Conservation (phyloP, 73 alveolate genomes). For the Paraurostyla sp. region DNA sequence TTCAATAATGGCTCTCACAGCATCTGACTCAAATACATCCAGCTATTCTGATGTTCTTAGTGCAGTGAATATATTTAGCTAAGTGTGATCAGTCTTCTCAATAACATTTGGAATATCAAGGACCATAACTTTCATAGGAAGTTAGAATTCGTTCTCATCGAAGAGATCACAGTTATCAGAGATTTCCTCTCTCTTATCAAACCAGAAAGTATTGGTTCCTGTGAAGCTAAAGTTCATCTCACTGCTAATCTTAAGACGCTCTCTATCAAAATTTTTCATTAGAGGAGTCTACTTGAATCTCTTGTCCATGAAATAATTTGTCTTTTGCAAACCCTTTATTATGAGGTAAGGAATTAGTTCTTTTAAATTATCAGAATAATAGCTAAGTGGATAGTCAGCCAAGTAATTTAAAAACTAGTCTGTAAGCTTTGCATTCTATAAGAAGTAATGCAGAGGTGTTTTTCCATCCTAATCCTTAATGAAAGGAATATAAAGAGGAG, state of each 20-base stretch:
- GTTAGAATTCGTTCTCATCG: slow-evolving; percentile 6
- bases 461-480: not conserved
- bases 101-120: slow-evolving; percentile 20
- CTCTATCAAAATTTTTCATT: slow-evolving; percentile 11
- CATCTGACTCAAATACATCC: slow-evolving; percentile 38
- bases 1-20: slow-evolving; percentile 44
- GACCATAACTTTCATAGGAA: not conserved
- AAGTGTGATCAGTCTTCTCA: not conserved
- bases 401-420: slow-evolving; percentile 18
- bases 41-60: slow-evolving; percentile 16
- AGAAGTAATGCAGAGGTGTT: slow-evolving; percentile 21
- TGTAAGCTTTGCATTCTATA: slow-evolving; percentile 9
- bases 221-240: slow-evolving; percentile 1
- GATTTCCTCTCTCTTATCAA: not conserved
- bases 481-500: slow-evolving; percentile 30
- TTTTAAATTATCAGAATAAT: not conserved
- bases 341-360: slow-evolving; percentile 24
- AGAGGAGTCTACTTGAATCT: slow-evolving; percentile 15
- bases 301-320: not conserved
- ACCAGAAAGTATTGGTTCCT: slow-evolving; percentile 38
- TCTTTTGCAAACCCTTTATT: not conserved
- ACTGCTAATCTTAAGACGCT: not conserved
- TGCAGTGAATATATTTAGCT: slow-evolving; percentile 8
- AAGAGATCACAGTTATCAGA: not conserved
- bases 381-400: slow-evolving; percentile 6